Percentiles rank a stretch among this genome's conserved stretches.
Evolutionary conservation across 2,329 filamentous ascomycete species (phyloP).

Genomic region (Parastagonospora avenae): DNA sequence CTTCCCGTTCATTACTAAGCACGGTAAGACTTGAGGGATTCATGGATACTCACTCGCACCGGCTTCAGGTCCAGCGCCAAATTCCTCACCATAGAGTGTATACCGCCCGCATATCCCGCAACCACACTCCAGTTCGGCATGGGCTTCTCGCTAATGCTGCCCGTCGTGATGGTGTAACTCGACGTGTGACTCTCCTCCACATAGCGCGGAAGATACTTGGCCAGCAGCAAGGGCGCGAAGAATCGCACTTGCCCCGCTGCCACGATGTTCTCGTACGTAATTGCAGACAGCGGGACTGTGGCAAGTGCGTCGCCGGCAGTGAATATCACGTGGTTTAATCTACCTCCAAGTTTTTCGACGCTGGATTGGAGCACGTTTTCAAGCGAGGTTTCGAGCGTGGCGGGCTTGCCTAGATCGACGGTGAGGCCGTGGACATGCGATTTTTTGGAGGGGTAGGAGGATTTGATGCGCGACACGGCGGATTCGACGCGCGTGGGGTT

Average conservation of each 20-base stretch:
- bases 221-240: constrained; percentile 55
- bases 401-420: constrained; percentile 55
- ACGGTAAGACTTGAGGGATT: neutral
- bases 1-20: neutral
- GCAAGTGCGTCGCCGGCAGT: constrained; percentile 60
- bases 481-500: constrained; percentile 55
- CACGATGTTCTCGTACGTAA: constrained; percentile 50
- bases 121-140: constrained; percentile 58
- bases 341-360: constrained; percentile 29
- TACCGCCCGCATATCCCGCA: constrained; percentile 55
- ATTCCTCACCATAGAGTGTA: constrained; percentile 59
- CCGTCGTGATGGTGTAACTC: constrained; percentile 64
- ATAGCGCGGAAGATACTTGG: constrained; percentile 54
- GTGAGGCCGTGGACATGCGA: constrained; percentile 52
- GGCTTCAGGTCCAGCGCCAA: constrained; percentile 69
- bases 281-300: constrained; percentile 47
- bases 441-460: constrained; percentile 14
- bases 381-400: constrained; percentile 56
- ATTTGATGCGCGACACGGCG: constrained; percentile 52
- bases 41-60: constrained; percentile 54
- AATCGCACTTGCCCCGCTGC: constrained; percentile 57
- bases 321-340: constrained; percentile 62
- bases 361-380: constrained; percentile 51
- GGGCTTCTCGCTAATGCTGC: constrained; percentile 58
- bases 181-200: constrained; percentile 47